Evolutionary conservation across 208 protist genomes (phyloP).

Genomic region (Willaertia magna): DNA sequence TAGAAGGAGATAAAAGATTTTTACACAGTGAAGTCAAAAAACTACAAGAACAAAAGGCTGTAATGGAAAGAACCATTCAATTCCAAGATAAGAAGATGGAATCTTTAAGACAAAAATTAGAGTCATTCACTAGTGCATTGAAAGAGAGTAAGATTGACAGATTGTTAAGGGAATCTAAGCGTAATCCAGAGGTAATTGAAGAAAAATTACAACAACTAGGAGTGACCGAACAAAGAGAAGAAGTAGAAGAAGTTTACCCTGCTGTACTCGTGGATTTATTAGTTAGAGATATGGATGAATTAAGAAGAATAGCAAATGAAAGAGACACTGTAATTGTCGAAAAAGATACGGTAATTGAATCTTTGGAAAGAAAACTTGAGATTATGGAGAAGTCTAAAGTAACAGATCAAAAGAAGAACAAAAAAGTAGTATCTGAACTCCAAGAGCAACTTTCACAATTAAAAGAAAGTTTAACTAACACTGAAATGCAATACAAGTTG

Average conservation of each 20-base stretch:
- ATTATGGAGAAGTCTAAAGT: neutral
- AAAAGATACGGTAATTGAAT: neutral
- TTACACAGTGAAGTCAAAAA: neutral
- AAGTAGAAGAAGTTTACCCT: neutral
- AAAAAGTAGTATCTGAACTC: neutral
- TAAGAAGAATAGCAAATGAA: neutral
- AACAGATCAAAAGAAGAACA: neutral
- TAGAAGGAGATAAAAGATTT: conserved; percentile 8
- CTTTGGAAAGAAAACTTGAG: neutral
- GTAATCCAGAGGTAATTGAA: neutral
- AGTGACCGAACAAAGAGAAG: neutral
- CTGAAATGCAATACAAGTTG: neutral
- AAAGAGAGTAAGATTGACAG: neutral
- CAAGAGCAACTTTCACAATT: neutral
- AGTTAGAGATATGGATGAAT: neutral
- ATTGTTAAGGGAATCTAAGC: neutral
- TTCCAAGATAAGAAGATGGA: neutral
- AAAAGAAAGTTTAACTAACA: neutral
- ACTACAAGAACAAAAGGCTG: neutral
- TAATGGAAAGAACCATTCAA: neutral
- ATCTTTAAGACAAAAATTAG: too few relatives aligned
- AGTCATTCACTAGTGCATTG: neutral
- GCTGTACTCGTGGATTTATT: neutral
- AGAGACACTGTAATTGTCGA: neutral
- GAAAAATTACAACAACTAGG: neutral